These are phyloP conservation scores for Hymenoscyphus linearis DNA, from an alignment of 2,329 filamentous ascomycete species.

Conservation along the genomic window DNA sequence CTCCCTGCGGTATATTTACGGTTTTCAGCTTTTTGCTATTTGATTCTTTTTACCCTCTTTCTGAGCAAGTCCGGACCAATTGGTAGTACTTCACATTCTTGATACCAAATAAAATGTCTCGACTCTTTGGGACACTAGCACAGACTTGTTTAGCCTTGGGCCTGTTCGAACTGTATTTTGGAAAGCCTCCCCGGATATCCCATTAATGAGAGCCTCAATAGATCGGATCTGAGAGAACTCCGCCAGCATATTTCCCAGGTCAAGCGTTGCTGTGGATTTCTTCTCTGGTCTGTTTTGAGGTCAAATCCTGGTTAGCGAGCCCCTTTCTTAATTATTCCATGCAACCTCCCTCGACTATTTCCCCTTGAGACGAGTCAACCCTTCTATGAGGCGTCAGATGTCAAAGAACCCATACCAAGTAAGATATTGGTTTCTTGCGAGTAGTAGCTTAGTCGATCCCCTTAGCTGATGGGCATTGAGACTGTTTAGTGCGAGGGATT, in stretches of 20 bases:
- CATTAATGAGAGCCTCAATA: background rate
- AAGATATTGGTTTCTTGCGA: background rate
- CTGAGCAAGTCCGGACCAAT: background rate
- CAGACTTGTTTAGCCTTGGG: background rate
- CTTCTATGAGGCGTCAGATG: background rate
- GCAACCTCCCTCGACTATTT: background rate
- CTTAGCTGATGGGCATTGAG: background rate
- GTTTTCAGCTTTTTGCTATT: background rate
- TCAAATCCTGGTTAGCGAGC: background rate
- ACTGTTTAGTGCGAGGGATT: background rate
- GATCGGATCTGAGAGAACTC: background rate
- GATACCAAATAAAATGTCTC: background rate
- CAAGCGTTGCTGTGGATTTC: background rate
- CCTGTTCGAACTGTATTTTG: background rate
- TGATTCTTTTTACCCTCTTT: background rate
- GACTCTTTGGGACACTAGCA: background rate
- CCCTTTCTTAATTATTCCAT: background rate
- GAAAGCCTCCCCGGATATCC: background rate
- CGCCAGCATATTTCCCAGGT: background rate
- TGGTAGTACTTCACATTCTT: background rate
- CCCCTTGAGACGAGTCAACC: background rate
- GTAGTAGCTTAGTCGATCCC: background rate
- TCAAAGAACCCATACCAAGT: background rate
- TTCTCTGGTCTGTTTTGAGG: background rate
- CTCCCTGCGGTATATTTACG: background rate